Evolutionary conservation across 2,329 filamentous ascomycete species (phyloP).

Genomic region (Gremmenia infestans): DNA sequence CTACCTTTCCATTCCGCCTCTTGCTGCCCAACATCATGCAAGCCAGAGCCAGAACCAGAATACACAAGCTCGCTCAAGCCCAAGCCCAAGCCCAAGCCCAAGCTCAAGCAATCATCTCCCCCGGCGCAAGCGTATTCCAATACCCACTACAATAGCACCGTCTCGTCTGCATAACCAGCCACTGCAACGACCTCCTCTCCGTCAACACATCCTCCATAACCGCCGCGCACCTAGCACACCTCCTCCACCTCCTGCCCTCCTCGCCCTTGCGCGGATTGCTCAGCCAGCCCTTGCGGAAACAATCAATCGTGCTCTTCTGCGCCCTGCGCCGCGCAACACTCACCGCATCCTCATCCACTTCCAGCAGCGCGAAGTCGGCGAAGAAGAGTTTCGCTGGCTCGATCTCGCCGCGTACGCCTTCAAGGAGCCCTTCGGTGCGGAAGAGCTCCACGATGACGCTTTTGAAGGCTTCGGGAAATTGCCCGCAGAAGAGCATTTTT

Average conservation of each 20-base stretch:
- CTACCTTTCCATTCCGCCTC: too few species aligned
- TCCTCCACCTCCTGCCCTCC: slow-evolving; percentile 24
- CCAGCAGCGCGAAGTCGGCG: slow-evolving; percentile 30
- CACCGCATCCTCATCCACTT: slow-evolving; percentile 28
- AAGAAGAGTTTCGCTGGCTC: slow-evolving; percentile 32
- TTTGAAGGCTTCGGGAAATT: slow-evolving; percentile 29
- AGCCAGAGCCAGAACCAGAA: too few species aligned
- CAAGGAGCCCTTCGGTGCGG: slow-evolving; percentile 20
- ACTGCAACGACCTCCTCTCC: slow-evolving; percentile 28
- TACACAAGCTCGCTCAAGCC: too few species aligned
- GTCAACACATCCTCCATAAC: slow-evolving; percentile 32
- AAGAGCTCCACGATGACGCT: slow-evolving; percentile 30
- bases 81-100: too few species aligned
- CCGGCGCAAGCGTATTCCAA: slow-evolving; percentile 29
- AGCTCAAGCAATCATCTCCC: slow-evolving; percentile 24
- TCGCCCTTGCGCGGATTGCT: slow-evolving; percentile 16
- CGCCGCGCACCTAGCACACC: slow-evolving; percentile 31
- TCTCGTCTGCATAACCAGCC: slow-evolving; percentile 32
- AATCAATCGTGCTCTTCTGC: slow-evolving; percentile 26
- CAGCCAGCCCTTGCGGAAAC: slow-evolving; percentile 29
- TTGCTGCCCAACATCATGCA: too few species aligned
- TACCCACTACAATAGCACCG: slow-evolving; percentile 32
- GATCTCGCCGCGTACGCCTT: slow-evolving; percentile 26
- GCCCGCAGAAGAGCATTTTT: slow-evolving; percentile 30
- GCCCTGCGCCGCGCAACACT: slow-evolving; percentile 16